Evolutionary conservation across 2,329 filamentous ascomycete species (phyloP), one percentile per base, ranked within the genome.

Genomic region (Balansia obtecta): DNA sequence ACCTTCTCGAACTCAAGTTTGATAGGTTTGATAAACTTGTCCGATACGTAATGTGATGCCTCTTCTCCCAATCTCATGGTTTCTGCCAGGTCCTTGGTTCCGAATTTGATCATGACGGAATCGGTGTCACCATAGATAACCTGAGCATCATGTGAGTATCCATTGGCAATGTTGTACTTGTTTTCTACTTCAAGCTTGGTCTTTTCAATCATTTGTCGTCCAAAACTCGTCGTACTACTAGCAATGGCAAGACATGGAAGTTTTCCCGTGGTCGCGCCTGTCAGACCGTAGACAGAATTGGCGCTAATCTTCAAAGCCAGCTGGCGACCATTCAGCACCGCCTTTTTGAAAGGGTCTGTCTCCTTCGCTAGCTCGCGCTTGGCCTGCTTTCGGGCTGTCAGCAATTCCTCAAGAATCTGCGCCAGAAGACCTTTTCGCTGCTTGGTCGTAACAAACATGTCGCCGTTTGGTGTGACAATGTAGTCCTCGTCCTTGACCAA

Each of bases 1-100:
- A 98, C 91, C 70, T 98, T 98, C 67, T 98, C 93, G 68, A 98
- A 98, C 67, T 98, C 93, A 33, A 98, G 80, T 71, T 97, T 98
- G 76, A 98, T 98, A 4, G 93, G 93, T 63, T 93, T 94, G 65
- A 90, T 73, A 64, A 98, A 98, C 65, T 96, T 95, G 44, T 79
- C 78, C 4, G 93, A 96, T 40, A 98, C 93, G 58, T 75, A 94
- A 18, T 83, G 76, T 0, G 93, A 86, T 11, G 93, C 93, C 65
- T 98, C 90, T 62, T 95, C 79, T n/a, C 93, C 93, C 22, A 98
- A 74, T 61, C 86, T 89, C 93, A 98, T 98, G 20, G 89, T 85
- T 56, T 93, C 87, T 6, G 80, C 77, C 16, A 98, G 74, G 56
- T 96, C 89, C 41, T 82, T 83, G 10, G 89, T 90, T 42, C 93